Evolutionary conservation across 2,329 filamentous ascomycete species (phyloP), one percentile per base, ranked within the genome.

Genomic region (Exophiala alcalophila): DNA sequence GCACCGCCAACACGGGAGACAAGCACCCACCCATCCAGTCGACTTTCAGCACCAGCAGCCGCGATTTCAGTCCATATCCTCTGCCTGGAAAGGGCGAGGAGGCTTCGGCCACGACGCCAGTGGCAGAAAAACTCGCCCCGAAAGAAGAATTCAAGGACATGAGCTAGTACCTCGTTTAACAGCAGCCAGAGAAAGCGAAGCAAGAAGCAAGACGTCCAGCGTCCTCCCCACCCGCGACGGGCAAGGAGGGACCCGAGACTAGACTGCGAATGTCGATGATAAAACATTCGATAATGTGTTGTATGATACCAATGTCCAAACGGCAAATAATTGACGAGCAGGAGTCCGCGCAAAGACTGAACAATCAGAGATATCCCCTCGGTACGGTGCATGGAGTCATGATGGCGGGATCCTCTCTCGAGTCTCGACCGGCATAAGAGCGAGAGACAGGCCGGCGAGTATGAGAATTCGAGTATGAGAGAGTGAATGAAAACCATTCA

Each of bases 1-100:
- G 36, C 2, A 27, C 27, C 15, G n/a, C n/a, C n/a, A n/a, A n/a
- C n/a, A 21, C 35, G 18, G 32, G 39, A 4, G 60, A 62, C 36
- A 63, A 66, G 38, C 63, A 65, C 35, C 61, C 69, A 18, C 68
- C 72, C 1, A 63, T 74, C 34, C 69, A 73, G 49, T 71, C 69
- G 20, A 73, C 65, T 15, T 74, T 75, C 53, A 73, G 70, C 15
- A 74, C 71, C 2, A 73, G 69, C 55, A 69, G 69, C 46, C 70
- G 69, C 50, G 72, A 76, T 47, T 61, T 74, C 23, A 53, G 53
- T 37, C 53, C 50, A 2, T 45, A 49, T 36, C 49, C 49, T 10
- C 25, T 49, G 11, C 36, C 45, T 23, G 31, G 34, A 10, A 52
- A 47, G 23, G 20, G 25, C 16, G 49, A 52, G 4, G 49, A 52